Conservation (phyloP, 192 early-diverging fungal species). For the Thoreauomyces humboldtii region DNA sequence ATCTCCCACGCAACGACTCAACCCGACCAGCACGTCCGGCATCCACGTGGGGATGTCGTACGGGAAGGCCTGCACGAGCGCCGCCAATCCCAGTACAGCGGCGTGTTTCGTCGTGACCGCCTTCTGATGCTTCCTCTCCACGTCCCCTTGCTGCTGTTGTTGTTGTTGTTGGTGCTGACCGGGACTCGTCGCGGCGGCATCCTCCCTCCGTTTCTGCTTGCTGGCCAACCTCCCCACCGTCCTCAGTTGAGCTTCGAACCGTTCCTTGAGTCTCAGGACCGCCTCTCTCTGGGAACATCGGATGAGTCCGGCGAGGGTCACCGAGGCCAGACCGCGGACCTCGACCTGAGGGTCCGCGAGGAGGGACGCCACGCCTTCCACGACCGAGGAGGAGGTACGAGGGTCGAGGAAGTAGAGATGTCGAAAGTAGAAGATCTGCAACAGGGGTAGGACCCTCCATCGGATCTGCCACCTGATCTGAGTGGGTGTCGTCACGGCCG, state of each 20-base stretch:
- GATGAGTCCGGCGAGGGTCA: constrained; percentile 74
- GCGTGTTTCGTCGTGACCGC: constrained; percentile 72
- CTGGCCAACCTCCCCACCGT: neutral
- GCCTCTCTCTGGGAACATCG: constrained; percentile 72
- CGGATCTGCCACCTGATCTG: constrained; percentile 74
- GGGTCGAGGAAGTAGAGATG: constrained; percentile 71
- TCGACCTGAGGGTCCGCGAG: constrained; percentile 82
- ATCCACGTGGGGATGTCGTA: constrained; percentile 89
- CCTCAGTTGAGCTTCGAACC: neutral
- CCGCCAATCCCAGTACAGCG: constrained; percentile 86
- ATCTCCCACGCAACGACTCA: constrained; percentile 78
- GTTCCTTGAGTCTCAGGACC: constrained; percentile 50
- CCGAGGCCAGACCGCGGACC: constrained; percentile 71
- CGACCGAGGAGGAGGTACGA: constrained; percentile 54
- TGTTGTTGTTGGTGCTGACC: neutral
- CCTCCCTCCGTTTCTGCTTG: neutral
- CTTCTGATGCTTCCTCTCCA: neutral
- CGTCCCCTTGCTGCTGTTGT: neutral
- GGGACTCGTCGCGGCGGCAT: neutral
- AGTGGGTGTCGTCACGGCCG: constrained; percentile 4
- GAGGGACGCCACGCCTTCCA: constrained; percentile 67
- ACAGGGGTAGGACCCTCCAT: constrained; percentile 71
- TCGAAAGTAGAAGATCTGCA: constrained; percentile 86
- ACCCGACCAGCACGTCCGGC: constrained; percentile 75
- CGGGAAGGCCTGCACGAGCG: constrained; percentile 86